A percentile compares a stretch with the other conserved stretches of the same genome.
Evolutionary conservation across 805 yeast genomes (phyloP).

Genomic region (Saturnispora kantuleensis): DNA sequence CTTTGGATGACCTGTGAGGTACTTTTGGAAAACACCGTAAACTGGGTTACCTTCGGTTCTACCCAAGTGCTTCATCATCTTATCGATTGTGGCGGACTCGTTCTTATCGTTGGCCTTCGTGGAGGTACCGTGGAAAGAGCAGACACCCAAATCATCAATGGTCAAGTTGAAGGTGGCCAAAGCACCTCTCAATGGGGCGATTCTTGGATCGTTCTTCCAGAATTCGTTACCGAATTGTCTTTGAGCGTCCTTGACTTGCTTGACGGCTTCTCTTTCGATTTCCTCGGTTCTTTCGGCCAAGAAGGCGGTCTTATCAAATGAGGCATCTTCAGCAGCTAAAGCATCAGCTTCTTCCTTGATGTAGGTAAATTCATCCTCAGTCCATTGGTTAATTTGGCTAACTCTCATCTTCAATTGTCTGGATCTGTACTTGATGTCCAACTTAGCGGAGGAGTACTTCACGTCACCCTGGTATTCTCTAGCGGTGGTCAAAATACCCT

Average conservation of each 20-base stretch:
- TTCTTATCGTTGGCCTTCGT: slow-evolving; percentile 98
- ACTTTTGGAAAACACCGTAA: slow-evolving; percentile 97
- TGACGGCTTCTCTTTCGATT: slow-evolving; percentile 71
- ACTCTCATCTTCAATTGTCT: slow-evolving; percentile 80
- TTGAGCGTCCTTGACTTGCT: slow-evolving; percentile 83
- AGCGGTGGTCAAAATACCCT: slow-evolving; percentile 97
- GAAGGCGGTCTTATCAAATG: slow-evolving; percentile 45
- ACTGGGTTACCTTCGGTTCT: slow-evolving; percentile 97
- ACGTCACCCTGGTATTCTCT: slow-evolving; percentile 79
- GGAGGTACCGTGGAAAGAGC: slow-evolving; percentile 99
- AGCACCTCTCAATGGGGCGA: slow-evolving; percentile 95
- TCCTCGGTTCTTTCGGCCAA: slow-evolving; percentile 80
- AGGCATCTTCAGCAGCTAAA: slow-evolving; percentile 35
- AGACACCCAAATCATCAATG: slow-evolving; percentile 90
- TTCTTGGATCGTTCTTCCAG: slow-evolving; percentile 82
- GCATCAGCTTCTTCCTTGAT: slow-evolving; percentile 62
- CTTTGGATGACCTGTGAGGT: slow-evolving; percentile 99
- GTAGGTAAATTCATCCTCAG: slow-evolving; percentile 65
- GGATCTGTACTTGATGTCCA: slow-evolving; percentile 87
- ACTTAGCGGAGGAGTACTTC: slow-evolving; percentile 68
- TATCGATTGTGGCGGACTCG: slow-evolving; percentile 83
- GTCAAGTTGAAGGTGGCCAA: slow-evolving; percentile 89
- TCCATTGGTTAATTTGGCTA: slow-evolving; percentile 72
- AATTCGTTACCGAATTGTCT: slow-evolving; percentile 93
- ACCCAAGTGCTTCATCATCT: slow-evolving; percentile 92